Percentiles rank a stretch among this genome's conserved stretches.
These are phyloP conservation scores for Albatrellus sp. DNA, from an alignment of 1,284 basidiomycete species.

Conservation along the genomic window DNA sequence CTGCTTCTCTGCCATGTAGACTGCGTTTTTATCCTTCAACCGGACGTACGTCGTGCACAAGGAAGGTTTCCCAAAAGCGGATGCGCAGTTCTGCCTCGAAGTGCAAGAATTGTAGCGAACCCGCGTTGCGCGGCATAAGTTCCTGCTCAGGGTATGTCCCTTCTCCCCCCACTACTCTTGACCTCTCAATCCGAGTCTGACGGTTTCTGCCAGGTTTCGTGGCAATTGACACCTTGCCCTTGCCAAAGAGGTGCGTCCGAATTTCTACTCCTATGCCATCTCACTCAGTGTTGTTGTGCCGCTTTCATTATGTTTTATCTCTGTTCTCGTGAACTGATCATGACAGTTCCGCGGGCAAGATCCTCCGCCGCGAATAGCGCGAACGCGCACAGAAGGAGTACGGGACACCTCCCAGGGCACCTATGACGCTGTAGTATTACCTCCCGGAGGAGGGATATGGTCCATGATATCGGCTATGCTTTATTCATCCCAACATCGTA, in stretches of 20 bases:
- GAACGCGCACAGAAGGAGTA: conserved; percentile 42
- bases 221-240: conserved; percentile 42
- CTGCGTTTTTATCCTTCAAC: background rate
- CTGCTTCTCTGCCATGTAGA: background rate
- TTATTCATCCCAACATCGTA: too few relatives aligned
- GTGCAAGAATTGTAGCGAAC: conserved; percentile 45
- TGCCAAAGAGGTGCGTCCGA: conserved; percentile 48
- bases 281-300: background rate
- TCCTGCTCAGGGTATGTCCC: conserved; percentile 32
- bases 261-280: background rate
- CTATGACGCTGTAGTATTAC: too few relatives aligned
- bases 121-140: conserved; percentile 59
- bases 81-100: conserved; percentile 23
- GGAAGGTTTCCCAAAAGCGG: conserved; percentile 12
- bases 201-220: conserved; percentile 31
- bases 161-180: too few relatives aligned
- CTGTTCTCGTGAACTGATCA: background rate
- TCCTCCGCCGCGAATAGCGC: conserved; percentile 48
- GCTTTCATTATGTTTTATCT: background rate
- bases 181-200: background rate
- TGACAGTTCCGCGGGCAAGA: conserved; percentile 57
- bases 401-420: too few relatives aligned
- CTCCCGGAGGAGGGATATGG: too few relatives aligned
- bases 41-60: conserved; percentile 63
- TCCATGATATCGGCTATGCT: too few relatives aligned